phyloP scores from a whole-genome alignment of 495 filamentous ascomycete species.

The Neurospora sp. region DNA sequence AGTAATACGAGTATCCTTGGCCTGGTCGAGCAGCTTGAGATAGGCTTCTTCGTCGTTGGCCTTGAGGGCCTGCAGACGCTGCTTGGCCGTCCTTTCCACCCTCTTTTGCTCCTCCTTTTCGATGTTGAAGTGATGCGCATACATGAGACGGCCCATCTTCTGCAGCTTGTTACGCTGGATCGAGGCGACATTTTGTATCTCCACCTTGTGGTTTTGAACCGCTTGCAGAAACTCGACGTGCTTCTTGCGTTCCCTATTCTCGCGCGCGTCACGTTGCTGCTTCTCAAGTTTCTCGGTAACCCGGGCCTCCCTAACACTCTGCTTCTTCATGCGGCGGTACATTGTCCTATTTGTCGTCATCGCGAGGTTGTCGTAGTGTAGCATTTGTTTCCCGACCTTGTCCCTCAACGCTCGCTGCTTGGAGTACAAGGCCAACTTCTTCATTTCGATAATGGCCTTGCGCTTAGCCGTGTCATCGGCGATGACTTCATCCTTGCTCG shows the following conservation, averaged over 20 bases:
- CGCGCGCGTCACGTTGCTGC: conserved; percentile 90
- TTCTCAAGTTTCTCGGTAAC: conserved; percentile 98
- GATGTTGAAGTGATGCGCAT: conserved; percentile 82
- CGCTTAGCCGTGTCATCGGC: conserved; percentile 77
- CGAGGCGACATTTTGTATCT: conserved; percentile 29
- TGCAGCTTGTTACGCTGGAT: conserved; percentile 50
- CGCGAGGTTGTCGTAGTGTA: conserved; percentile 85
- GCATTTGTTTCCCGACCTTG: conserved; percentile 76
- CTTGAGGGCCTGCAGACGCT: conserved; percentile 97
- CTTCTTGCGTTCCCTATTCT: conserved; percentile 91
- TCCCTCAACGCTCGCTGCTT: conserved; percentile 82
- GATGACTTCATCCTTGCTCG: conserved; percentile 56
- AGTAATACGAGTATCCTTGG: conserved; percentile 97
- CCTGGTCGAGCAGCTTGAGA: conserved; percentile 89
- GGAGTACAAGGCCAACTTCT: conserved; percentile 67
- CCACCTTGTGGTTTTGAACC: conserved; percentile 50
- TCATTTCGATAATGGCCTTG: conserved; percentile 87
- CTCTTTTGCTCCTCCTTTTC: conserved; percentile 98
- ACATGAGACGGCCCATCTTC: conserved; percentile 82
- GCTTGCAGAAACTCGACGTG: conserved; percentile 74
- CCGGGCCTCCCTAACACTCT: conserved; percentile 86
- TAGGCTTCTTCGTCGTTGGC: conserved; percentile 99
- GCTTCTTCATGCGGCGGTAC: conserved; percentile 93
- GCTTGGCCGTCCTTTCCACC: conserved; percentile 92
- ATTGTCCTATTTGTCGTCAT: conserved; percentile 85